Evolutionary conservation across 495 filamentous ascomycete species (phyloP).

Genomic region (Hapsidospora chrysogenum): DNA sequence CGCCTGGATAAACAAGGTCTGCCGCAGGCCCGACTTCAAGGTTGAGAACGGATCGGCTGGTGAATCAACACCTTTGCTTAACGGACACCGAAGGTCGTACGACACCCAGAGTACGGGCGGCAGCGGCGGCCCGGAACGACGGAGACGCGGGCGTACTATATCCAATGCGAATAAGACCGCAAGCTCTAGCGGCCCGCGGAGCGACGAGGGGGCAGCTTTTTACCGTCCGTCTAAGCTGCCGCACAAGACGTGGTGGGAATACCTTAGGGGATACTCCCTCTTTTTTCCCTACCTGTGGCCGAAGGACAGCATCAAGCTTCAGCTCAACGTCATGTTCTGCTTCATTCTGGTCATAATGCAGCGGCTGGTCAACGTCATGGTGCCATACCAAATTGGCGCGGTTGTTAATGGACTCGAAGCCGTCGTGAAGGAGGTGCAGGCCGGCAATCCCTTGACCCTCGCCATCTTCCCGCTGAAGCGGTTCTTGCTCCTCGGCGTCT

Average conservation of each 20-base stretch:
- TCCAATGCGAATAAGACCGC: conserved; percentile 11
- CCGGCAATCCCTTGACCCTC: conserved; percentile 14
- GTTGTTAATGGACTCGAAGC: conserved; percentile 51
- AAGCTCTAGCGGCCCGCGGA: conserved; percentile 14
- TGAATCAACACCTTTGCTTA: conserved; percentile 33
- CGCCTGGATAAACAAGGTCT: conserved; percentile 10
- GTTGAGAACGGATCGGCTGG: conserved; percentile 23
- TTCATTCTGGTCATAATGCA: conserved; percentile 61
- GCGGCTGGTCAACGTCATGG: conserved; percentile 62
- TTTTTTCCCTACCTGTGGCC: conserved; percentile 96
- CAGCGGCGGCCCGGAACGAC: conserved; percentile 1
- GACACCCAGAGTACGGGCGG: conserved; percentile 7
- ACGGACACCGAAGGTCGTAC: conserved; percentile 9
- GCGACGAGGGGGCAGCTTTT: conserved; percentile 31
- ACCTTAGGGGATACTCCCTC: conserved; percentile 67
- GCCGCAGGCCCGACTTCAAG: conserved; percentile 16
- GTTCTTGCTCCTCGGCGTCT: conserved; percentile 65
- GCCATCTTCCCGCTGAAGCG: conserved; percentile 44
- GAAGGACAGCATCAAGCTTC: conserved; percentile 50
- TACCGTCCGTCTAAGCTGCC: conserved; percentile 31
- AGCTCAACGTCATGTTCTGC: conserved; percentile 64
- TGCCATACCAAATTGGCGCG: conserved; percentile 56
- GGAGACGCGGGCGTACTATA: conserved; percentile 10
- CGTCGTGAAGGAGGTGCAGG: conserved; percentile 4
- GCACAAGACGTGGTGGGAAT: conserved; percentile 42